These are phyloP conservation scores for Globisporangium orthogonon DNA, from an alignment of 352 stramenopile genomes.

Conservation along the genomic window DNA sequence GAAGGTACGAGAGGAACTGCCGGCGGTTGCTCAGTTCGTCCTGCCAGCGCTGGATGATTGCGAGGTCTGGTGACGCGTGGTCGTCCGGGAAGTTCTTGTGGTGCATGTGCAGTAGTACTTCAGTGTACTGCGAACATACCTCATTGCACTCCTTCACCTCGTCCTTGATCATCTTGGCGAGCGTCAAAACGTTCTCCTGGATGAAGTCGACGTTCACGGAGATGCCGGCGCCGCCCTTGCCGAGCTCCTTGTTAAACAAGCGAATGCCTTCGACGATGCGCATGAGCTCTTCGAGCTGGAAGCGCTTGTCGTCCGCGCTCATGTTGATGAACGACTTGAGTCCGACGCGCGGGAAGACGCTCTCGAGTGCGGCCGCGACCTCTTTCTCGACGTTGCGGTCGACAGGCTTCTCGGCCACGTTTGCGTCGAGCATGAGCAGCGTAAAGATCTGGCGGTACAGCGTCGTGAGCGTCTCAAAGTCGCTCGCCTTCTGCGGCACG, in stretches of 20 bases:
- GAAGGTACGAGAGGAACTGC: constrained; percentile 89
- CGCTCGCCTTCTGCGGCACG: constrained; percentile 64
- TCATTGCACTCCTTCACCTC: constrained; percentile 66
- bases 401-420: constrained; percentile 28
- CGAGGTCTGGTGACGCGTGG: constrained; percentile 12
- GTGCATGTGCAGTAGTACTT: constrained; percentile 72
- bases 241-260: constrained; percentile 89
- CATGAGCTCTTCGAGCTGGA: constrained; percentile 88
- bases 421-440: constrained; percentile 68
- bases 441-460: constrained; percentile 90
- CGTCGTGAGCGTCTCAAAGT: constrained; percentile 88
- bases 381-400: constrained; percentile 80
- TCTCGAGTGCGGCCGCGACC: constrained; percentile 88
- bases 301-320: constrained; percentile 83
- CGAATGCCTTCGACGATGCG: constrained; percentile 91
- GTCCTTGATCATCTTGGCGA: constrained; percentile 42
- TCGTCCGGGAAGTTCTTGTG: constrained; percentile 27
- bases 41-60: constrained; percentile 80
- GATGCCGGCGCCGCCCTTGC: constrained; percentile 84
- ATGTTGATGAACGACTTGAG: constrained; percentile 93
- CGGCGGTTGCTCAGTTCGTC: constrained; percentile 89
- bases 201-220: constrained; percentile 49
- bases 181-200: constrained; percentile 37
- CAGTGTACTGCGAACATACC: constrained; percentile 74
- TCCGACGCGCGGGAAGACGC: constrained; percentile 92